These are phyloP conservation scores for Aspergillus sp. DNA, from an alignment of 2,329 filamentous ascomycete species.

Conservation along the genomic window DNA sequence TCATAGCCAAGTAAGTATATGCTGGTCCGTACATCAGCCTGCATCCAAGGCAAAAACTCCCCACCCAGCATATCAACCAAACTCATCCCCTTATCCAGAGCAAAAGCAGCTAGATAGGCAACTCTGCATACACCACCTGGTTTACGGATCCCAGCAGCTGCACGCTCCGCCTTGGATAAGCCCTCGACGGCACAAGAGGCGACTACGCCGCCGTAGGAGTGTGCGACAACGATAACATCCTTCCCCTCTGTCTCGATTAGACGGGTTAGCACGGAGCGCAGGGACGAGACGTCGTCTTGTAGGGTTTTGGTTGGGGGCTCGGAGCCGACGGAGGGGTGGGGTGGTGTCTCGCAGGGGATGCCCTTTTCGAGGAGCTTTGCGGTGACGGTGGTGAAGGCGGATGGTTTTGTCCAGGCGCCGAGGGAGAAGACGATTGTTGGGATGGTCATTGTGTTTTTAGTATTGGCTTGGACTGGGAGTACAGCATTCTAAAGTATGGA, in stretches of 20 bases:
- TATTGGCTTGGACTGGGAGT: too few species aligned
- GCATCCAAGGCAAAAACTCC: constrained; percentile 18
- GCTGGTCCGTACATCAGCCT: constrained; percentile 13
- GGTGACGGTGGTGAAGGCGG: constrained; percentile 30
- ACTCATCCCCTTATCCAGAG: constrained; percentile 33
- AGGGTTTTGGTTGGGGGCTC: constrained; percentile 35
- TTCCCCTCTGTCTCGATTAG: constrained; percentile 27
- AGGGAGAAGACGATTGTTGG: constrained; percentile 40
- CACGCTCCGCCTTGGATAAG: constrained; percentile 23
- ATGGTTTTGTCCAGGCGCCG: constrained; percentile 42
- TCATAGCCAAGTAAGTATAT: too few species aligned
- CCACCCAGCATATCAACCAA: constrained; percentile 29
- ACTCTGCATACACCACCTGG: constrained; percentile 28
- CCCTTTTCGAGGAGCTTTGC: constrained; percentile 30
- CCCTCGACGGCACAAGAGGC: constrained; percentile 30
- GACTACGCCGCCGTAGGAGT: constrained; percentile 38
- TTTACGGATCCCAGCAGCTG: too few species aligned
- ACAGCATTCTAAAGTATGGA: too few species aligned
- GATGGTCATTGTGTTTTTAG: too few species aligned
- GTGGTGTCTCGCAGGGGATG: constrained; percentile 31
- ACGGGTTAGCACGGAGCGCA: constrained; percentile 15
- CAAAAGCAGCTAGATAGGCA: constrained; percentile 36
- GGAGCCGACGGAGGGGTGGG: constrained; percentile 28
- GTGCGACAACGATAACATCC: constrained; percentile 27
- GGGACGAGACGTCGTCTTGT: constrained; percentile 34